Conservation (phyloP, 176 grass and related monocot genomes). For the Otatea glauca region DNA sequence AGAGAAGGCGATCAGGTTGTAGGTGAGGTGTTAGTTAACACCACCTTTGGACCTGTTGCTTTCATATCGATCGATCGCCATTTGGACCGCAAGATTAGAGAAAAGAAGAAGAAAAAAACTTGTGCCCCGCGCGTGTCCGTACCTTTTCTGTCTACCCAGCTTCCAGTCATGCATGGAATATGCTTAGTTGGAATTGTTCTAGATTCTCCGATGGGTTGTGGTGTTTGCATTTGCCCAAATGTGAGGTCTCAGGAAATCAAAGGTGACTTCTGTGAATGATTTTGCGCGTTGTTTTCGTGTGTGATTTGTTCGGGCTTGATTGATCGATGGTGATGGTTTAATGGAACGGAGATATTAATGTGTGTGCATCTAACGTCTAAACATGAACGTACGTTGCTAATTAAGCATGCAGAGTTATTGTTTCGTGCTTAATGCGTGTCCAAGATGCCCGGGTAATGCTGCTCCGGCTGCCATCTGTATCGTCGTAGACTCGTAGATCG, state of each 20-base stretch:
- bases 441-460: not conserved
- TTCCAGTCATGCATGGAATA: not conserved
- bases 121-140: not conserved
- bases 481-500: not conserved
- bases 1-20: not conserved
- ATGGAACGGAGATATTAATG: not conserved
- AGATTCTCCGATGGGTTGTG: not conserved
- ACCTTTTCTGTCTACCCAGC: not conserved
- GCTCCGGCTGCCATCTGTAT: not conserved
- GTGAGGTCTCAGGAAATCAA: not conserved
- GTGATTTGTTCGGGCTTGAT: not conserved
- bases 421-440: not conserved
- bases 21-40: slow-evolving; percentile 12
- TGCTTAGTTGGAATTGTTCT: not conserved
- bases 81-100: not conserved
- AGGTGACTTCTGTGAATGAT: not conserved
- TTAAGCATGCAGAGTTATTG: not conserved
- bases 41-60: not conserved
- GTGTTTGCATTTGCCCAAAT: not conserved
- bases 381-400: not conserved
- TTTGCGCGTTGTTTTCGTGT: not conserved
- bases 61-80: not conserved
- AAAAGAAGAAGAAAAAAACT: not conserved
- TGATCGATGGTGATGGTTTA: not conserved
- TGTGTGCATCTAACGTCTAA: not conserved